Base-by-base conservation (phyloP, 352 stramenopile genomes). In the Phytopythium sindhum region DNA sequence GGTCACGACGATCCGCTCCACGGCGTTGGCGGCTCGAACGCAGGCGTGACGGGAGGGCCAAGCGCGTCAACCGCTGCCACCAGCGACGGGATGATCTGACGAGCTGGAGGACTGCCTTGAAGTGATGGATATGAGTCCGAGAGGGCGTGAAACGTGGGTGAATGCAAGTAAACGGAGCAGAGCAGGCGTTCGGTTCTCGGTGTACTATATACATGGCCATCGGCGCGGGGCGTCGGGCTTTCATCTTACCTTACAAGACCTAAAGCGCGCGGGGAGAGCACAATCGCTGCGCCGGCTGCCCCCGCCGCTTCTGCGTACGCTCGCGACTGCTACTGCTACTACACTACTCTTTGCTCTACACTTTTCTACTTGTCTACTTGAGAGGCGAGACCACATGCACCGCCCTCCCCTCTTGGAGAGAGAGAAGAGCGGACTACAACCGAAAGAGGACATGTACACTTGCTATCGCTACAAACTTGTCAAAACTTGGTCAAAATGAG, bases 391-490 rank as follows among this genome's bases (percentile, higher is more conserved):
- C 41, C 41, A 45, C 41, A 23, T 45, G 41, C 41, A 23, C 21
- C 15, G 41, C 41, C 17, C 23, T 17, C 41, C 21, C 17, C 21
- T 23, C 15, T 15, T 8, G 11, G 41, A 45, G 41, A 45, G 41
- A 45, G 41, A 23, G 41, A 45, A 41, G 15, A 45, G 41, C 41
- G 12, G 42, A 50, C 39, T 45, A 55, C 24, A 33, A 55, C 29
- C n/a, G 48, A 55, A 55, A 31, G 35, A 26, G 19, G 26, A 42
- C 51, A 57, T 45, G 52, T 47, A 58, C 52, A 45, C 52, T 47
- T 51, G 33, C 54, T 60, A 60, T 60, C 54, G 55, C 55, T 61
- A 61, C 63, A 74, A 75, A 74, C 70, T 69, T 60, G 51, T 75
- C 68, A 74, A 76, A 75, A 55, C 45, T 63, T 53, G 48, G 45